phyloP scores from a whole-genome alignment of 495 filamentous ascomycete species.

The Xylaria telfairii region DNA sequence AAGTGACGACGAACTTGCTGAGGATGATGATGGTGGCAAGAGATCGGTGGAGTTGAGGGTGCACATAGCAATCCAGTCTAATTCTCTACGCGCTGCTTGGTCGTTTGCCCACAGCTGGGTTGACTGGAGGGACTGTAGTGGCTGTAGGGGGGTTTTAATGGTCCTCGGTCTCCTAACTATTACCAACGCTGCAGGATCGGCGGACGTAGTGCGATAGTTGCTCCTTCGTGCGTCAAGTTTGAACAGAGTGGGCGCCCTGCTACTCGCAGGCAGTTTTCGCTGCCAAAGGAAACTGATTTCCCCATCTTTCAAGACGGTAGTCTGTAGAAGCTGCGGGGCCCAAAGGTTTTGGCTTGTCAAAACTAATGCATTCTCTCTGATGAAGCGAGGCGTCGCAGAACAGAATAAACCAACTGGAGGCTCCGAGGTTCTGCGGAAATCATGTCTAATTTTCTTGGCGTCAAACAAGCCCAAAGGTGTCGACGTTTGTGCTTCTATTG shows the following conservation, averaged over 20 bases:
- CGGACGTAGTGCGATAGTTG: slow-evolving; percentile 36
- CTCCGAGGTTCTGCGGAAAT: slow-evolving; percentile 43
- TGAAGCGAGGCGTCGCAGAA: slow-evolving; percentile 27
- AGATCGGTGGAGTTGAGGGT: slow-evolving; percentile 8
- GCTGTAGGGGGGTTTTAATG: slow-evolving; percentile 32
- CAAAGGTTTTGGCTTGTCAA: slow-evolving; percentile 45
- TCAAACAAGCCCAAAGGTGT: slow-evolving; percentile 36
- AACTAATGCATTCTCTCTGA: slow-evolving; percentile 31
- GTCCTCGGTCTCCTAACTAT: slow-evolving; percentile 35
- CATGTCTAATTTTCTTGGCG: slow-evolving; percentile 26
- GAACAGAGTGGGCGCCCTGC: slow-evolving; percentile 33
- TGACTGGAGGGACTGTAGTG: slow-evolving; percentile 40
- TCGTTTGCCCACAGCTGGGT: slow-evolving; percentile 40
- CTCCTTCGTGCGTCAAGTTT: slow-evolving; percentile 29
- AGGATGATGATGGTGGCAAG: slow-evolving; percentile 26
- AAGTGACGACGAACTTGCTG: not conserved
- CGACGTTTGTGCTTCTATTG: not conserved
- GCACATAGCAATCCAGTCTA: slow-evolving; percentile 43
- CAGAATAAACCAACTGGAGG: slow-evolving; percentile 42
- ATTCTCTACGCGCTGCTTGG: slow-evolving; percentile 17
- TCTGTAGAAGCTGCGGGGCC: slow-evolving; percentile 20
- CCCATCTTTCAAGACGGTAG: not conserved
- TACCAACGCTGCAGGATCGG: slow-evolving; percentile 37
- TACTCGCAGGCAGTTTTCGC: not conserved
- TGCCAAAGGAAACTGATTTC: slow-evolving; percentile 5